Percentiles rank a stretch among this genome's conserved stretches.
Conservation (phyloP, 805 yeast species). For the Ogataea chonburiensis region DNA sequence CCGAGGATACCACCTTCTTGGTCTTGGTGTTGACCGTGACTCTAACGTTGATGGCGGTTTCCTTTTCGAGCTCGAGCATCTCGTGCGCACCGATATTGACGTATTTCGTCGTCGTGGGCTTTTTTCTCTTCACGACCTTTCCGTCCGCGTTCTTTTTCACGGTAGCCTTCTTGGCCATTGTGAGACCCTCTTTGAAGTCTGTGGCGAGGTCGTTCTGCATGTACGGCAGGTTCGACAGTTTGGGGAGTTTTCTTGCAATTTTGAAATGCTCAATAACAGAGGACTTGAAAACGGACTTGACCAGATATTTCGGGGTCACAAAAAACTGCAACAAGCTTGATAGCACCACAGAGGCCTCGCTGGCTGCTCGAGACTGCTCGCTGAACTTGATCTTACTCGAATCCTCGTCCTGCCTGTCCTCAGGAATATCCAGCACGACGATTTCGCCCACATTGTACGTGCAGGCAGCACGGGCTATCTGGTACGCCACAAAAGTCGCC, state of each 20-base stretch:
- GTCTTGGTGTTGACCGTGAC: constrained; percentile 74
- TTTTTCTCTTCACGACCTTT: constrained; percentile 45
- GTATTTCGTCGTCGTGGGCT: constrained; percentile 60
- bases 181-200: constrained; percentile 62
- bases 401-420: constrained; percentile 25
- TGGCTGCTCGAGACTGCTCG: constrained; percentile 14
- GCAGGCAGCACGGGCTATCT: constrained; percentile 73
- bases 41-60: constrained; percentile 73
- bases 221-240: constrained; percentile 71
- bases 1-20: constrained; percentile 64
- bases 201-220: constrained; percentile 45
- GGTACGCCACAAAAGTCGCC: constrained; percentile 70
- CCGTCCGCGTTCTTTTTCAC: constrained; percentile 37
- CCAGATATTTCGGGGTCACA: constrained; percentile 80
- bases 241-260: constrained; percentile 69
- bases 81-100: constrained; percentile 71
- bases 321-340: constrained; percentile 75
- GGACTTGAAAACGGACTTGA: constrained; percentile 57
- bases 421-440: constrained; percentile 58
- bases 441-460: constrained; percentile 72
- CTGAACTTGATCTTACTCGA: constrained; percentile 36
- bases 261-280: constrained; percentile 46
- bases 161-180: constrained; percentile 42
- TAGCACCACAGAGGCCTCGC: constrained; percentile 44
- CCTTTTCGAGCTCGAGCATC: constrained; percentile 57